These are phyloP conservation scores for Schizothecium vesticola DNA, from an alignment of 495 filamentous ascomycete species.

Conservation along the genomic window DNA sequence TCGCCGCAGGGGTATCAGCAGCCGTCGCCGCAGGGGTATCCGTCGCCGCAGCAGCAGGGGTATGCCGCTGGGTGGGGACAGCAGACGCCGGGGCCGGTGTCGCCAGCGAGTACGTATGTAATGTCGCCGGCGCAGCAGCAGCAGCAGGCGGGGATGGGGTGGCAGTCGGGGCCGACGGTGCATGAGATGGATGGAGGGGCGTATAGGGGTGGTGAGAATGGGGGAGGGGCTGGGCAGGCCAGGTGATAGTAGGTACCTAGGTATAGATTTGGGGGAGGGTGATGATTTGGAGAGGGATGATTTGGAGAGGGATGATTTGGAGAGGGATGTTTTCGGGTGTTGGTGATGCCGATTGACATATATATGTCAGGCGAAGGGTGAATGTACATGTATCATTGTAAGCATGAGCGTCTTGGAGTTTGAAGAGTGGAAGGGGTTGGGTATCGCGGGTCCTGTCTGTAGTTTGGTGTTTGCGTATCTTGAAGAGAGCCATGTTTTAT, in stretches of 20 bases:
- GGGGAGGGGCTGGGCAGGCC: conserved; percentile 10
- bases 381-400: background rate
- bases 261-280: background rate
- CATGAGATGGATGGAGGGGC: conserved; percentile 37
- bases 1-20: conserved; percentile 5
- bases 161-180: conserved; percentile 36
- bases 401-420: background rate
- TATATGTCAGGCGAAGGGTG: background rate
- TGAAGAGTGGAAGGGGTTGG: background rate
- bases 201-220: conserved; percentile 1
- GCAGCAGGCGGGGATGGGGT: conserved; percentile 22
- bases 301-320: background rate
- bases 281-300: background rate
- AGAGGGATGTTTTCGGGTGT: background rate
- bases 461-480: background rate
- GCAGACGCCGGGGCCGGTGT: background rate
- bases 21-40: background rate
- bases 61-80: background rate
- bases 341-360: background rate
- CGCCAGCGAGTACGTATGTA: conserved; percentile 1
- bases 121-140: conserved; percentile 20
- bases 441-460: background rate
- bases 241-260: no score
- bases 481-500: background rate
- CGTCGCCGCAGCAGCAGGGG: background rate